A percentile compares a stretch with the other conserved stretches of the same genome.
phyloP scores from a whole-genome alignment of 1,284 basidiomycete genomes.

The Erythrobasidium hasegawianum region DNA sequence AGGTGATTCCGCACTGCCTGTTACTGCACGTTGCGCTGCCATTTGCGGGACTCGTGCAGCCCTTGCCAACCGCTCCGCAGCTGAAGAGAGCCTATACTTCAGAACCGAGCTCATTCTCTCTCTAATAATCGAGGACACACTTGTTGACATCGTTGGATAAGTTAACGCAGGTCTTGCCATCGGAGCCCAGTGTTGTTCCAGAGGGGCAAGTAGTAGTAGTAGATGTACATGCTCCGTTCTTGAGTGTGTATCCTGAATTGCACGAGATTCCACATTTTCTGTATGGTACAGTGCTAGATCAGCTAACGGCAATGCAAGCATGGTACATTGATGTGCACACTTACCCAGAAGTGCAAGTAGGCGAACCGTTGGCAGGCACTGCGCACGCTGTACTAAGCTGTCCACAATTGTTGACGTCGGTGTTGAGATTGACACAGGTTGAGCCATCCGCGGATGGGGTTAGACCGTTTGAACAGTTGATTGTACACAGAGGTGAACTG shows the following conservation, averaged over 20 bases:
- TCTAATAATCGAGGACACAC: background rate
- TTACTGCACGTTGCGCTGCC: background rate
- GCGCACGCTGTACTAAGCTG: background rate
- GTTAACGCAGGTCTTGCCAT: background rate
- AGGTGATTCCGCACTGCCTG: background rate
- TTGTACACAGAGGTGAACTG: too few species aligned
- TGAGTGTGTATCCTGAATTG: background rate
- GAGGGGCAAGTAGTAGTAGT: constrained; percentile 2
- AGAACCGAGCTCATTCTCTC: background rate
- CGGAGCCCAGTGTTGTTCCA: background rate
- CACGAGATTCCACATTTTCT: too few species aligned
- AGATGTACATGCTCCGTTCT: background rate
- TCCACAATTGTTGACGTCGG: constrained; percentile 6
- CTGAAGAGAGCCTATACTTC: background rate
- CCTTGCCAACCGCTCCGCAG: constrained; percentile 36
- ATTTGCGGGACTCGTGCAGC: constrained; percentile 19
- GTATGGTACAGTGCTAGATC: too few species aligned
- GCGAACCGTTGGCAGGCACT: too few species aligned
- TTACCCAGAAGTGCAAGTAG: too few species aligned
- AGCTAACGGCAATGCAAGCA: too few species aligned
- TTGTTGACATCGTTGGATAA: background rate
- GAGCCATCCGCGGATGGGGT: too few species aligned
- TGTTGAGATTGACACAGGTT: background rate
- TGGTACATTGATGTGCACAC: too few species aligned
- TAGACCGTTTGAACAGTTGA: too few species aligned